Conservation (phyloP, 495 filamentous ascomycete species). For the Rusavskia elegans region DNA sequence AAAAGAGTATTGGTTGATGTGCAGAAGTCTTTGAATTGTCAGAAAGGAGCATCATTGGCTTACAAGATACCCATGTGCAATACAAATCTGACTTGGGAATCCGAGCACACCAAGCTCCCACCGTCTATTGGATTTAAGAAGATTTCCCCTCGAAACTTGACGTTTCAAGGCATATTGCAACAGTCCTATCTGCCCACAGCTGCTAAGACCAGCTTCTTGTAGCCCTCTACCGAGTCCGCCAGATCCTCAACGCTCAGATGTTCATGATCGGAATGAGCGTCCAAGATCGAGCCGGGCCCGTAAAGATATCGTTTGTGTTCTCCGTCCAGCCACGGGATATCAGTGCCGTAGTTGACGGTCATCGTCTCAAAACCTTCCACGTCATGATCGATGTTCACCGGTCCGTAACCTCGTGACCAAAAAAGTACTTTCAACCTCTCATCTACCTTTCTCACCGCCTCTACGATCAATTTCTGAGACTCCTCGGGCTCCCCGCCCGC, state of each 20-base stretch:
- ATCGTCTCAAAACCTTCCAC: slow-evolving; percentile 67
- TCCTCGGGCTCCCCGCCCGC: slow-evolving; percentile 50
- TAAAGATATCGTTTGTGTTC: slow-evolving; percentile 74
- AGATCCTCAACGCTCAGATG: slow-evolving; percentile 53
- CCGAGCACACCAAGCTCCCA: too few relatives aligned
- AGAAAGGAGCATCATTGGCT: too few relatives aligned
- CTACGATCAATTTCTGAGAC: slow-evolving; percentile 34
- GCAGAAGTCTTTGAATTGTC: too few relatives aligned
- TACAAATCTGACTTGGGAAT: too few relatives aligned
- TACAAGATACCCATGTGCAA: too few relatives aligned
- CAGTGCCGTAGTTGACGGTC: slow-evolving; percentile 83
- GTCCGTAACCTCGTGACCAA: slow-evolving; percentile 42
- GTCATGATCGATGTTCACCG: slow-evolving; percentile 63
- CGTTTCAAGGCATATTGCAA: too few relatives aligned
- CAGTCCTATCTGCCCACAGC: background rate
- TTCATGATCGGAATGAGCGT: slow-evolving; percentile 81
- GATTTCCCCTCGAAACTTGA: too few relatives aligned
- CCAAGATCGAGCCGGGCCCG: slow-evolving; percentile 75
- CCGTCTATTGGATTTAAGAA: too few relatives aligned
- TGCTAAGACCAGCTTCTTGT: slow-evolving; percentile 36
- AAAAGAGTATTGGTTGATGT: too few relatives aligned
- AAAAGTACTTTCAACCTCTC: slow-evolving; percentile 47
- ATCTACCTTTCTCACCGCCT: slow-evolving; percentile 40
- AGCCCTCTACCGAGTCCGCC: slow-evolving; percentile 51
- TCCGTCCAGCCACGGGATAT: slow-evolving; percentile 61